Conservation (phyloP, 257 asterid species). For the Gynochthodes officinalis region DNA sequence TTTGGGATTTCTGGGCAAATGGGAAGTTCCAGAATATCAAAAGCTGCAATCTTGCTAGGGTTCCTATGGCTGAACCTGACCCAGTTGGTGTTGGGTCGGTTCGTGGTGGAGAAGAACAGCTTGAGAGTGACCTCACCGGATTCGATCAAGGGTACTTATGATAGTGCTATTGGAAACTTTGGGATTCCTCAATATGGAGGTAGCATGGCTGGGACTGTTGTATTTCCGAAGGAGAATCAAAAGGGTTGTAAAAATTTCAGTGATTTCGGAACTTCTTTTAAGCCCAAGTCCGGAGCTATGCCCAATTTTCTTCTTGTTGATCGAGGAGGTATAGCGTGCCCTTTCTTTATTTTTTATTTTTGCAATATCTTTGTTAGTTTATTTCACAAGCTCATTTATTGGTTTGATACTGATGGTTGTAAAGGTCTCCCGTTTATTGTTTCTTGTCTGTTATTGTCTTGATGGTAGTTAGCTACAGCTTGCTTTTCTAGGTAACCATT, state of each 20-base stretch:
- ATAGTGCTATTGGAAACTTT: constrained; percentile 89
- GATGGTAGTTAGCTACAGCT: neutral
- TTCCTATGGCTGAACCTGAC: constrained; percentile 35
- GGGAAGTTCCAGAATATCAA: constrained; percentile 43
- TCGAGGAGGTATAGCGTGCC: constrained; percentile 68
- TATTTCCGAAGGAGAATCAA: constrained; percentile 60
- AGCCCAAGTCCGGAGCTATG: constrained; percentile 76
- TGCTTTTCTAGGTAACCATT: neutral
- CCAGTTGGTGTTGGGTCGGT: constrained; percentile 55
- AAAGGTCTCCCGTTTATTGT: neutral
- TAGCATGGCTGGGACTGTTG: constrained; percentile 78
- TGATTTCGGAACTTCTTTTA: constrained; percentile 61
- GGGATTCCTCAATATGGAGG: constrained; percentile 97
- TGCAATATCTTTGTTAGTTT: neutral
- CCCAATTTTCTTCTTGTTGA: constrained; percentile 83
- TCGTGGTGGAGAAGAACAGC: constrained; percentile 93
- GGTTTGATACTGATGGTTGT: neutral
- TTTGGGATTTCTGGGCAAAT: constrained; percentile 28
- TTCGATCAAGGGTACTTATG: constrained; percentile 64
- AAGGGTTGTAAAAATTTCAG: constrained; percentile 72
- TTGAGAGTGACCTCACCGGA: constrained; percentile 84
- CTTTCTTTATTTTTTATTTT: neutral
- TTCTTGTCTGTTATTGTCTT: neutral
- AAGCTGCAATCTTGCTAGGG: constrained; percentile 45
- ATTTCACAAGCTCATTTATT: neutral